Evolutionary conservation across 2,329 filamentous ascomycete genomes (phyloP).

Genomic region (Fusarium scirpi): DNA sequence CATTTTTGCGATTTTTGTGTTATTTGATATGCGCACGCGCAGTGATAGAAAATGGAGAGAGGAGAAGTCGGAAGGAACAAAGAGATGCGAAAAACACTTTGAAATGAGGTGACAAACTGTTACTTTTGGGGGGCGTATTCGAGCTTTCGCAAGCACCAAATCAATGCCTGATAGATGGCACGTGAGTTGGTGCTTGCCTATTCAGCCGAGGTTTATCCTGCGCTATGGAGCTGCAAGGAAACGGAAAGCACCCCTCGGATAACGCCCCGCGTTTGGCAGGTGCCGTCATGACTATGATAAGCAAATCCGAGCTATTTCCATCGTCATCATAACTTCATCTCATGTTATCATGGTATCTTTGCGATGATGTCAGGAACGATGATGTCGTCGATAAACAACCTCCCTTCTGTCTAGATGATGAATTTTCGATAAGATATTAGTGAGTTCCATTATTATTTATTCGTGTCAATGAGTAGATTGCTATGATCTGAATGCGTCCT

Average conservation of each 20-base stretch:
- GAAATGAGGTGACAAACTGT: constrained; percentile 18
- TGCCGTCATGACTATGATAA: neutral
- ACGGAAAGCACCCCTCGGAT: constrained; percentile 7
- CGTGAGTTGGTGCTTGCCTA: constrained; percentile 25
- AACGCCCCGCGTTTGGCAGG: constrained; percentile 11
- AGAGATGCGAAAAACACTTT: constrained; percentile 1
- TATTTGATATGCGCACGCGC: neutral
- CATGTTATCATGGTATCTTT: neutral
- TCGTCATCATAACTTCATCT: neutral
- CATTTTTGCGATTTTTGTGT: constrained; percentile 14
- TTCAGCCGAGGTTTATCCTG: constrained; percentile 34
- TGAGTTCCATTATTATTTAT: neutral
- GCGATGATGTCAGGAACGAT: neutral
- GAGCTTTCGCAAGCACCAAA: constrained; percentile 23
- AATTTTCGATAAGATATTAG: neutral
- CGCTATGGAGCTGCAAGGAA: neutral
- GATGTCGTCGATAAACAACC: neutral
- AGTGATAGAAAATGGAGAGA: neutral
- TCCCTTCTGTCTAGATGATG: neutral
- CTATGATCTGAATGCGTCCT: neutral
- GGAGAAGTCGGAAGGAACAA: neutral
- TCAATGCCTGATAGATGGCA: constrained; percentile 28
- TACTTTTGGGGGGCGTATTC: constrained; percentile 8
- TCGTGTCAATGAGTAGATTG: neutral
- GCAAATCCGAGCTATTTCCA: constrained; percentile 12